These are phyloP conservation scores for Hypoxylon rubiginosum DNA, from an alignment of 2,329 filamentous ascomycete species.

Conservation along the genomic window DNA sequence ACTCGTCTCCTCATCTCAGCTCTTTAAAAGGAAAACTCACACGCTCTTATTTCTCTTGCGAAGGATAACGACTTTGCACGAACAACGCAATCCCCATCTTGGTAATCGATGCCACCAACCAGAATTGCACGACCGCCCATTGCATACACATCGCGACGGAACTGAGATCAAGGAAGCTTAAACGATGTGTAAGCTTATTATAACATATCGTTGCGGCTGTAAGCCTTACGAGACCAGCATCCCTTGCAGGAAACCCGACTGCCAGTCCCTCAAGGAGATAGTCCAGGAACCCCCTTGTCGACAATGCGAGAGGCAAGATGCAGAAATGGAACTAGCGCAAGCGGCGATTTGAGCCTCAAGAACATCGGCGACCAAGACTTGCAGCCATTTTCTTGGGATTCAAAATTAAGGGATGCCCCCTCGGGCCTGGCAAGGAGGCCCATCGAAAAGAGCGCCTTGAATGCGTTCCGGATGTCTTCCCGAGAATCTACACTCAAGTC, in stretches of 20 bases:
- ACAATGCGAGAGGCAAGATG: conserved; percentile 13
- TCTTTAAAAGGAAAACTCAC: background rate
- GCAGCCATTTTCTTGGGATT: background rate
- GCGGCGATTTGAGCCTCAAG: conserved; percentile 6
- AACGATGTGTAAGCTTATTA: conserved; percentile 34
- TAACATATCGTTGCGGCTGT: conserved; percentile 38
- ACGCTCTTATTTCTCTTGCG: background rate
- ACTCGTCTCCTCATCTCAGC: background rate
- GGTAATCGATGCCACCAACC: background rate
- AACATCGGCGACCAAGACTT: background rate
- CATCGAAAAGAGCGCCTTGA: background rate
- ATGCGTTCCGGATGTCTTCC: background rate
- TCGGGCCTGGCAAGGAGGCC: background rate
- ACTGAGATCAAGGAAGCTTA: background rate
- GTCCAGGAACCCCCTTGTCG: conserved; percentile 21
- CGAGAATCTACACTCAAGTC: background rate
- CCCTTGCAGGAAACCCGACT: conserved; percentile 23
- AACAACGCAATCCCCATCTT: background rate
- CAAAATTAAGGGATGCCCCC: background rate
- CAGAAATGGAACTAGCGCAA: conserved; percentile 14
- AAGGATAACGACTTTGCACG: background rate
- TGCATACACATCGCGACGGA: background rate
- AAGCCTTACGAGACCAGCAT: conserved; percentile 32
- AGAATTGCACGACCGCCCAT: background rate
- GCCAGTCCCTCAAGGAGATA: conserved; percentile 14